Base-by-base conservation (phyloP, 2,329 filamentous ascomycete genomes). In the Aspergillus pseudoglaucus region DNA sequence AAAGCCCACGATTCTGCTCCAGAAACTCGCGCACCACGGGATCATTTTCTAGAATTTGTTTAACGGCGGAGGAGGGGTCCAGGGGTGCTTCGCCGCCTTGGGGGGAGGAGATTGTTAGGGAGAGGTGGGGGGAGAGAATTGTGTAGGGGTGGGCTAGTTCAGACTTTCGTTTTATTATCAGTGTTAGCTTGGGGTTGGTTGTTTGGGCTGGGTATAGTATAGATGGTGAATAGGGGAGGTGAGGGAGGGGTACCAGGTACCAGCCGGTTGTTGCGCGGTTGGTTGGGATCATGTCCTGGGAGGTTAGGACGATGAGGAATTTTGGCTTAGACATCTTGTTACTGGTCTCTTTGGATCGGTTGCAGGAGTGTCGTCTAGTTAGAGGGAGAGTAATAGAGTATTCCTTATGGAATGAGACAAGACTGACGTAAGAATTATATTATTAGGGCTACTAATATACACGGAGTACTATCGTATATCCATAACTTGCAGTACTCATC, bases 241-340 rank as follows among this genome's bases (percentile, higher is more conserved):
- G 35, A 14, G 35, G 38, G 52, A 72, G 38, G 52, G 71, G 46
- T 69, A 82, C 79, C 54, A 87, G 71, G 60, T 80, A 87, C 83
- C 83, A 87, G 53, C 84, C 84, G 0, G 83, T 86, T 8, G 76
- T 74, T 47, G 67, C 64, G 56, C 62, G 63, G 42, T 60, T 64
- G 57, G 62, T 59, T 45, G 68, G 68, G 42, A 73, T 62, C 54
- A 66, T 61, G 54, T 63, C 61, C 65, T 78, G 75, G 48, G 81
- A 86, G 55, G 82, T 85, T 51, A 87, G 78, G 49, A 87, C 77
- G 65, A 86, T 72, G 70, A 87, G 82, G 56, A 87, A 20, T 22
- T 40, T 22, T 22, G 15, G 35, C 3, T n/a, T 17, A 2, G 30
- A 10, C 42, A 32, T 22, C 38, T 22, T n/a, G 6, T 9, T 27